Conservation (phyloP, 768 basidiomycete genomes). For the Tylopilus rubrobrunneus region DNA sequence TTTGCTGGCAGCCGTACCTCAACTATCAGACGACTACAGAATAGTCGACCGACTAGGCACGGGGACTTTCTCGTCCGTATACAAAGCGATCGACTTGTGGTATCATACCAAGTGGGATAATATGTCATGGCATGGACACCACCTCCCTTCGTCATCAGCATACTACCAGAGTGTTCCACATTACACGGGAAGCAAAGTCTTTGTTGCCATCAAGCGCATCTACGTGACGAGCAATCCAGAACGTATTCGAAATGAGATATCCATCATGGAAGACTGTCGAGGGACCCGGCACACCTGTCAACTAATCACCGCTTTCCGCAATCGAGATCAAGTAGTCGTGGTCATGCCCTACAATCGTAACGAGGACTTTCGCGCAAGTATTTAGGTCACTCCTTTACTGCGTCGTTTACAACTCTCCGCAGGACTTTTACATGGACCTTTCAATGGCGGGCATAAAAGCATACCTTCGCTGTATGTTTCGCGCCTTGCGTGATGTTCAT, state of each 20-base stretch:
- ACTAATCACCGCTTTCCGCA: conserved; percentile 89
- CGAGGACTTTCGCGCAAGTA: conserved; percentile 89
- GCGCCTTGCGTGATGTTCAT: conserved; percentile 87
- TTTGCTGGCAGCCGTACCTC: conserved; percentile 61
- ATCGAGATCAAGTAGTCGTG: conserved; percentile 88
- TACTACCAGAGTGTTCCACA: conserved; percentile 53
- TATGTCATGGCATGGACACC: conserved; percentile 63
- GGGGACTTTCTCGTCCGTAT: conserved; percentile 99
- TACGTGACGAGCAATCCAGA: conserved; percentile 95
- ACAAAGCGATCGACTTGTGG: conserved; percentile 85
- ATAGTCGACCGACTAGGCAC: conserved; percentile 91
- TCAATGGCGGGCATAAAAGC: conserved; percentile 74
- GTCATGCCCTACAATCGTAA: conserved; percentile 92
- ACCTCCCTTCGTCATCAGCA: conserved; percentile 60
- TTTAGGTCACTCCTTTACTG: neutral
- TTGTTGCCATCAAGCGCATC: conserved; percentile 94
- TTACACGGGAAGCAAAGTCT: conserved; percentile 50
- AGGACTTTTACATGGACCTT: conserved; percentile 78
- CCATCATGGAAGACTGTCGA: conserved; percentile 82
- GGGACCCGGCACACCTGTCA: conserved; percentile 88
- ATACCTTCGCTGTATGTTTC: conserved; percentile 90
- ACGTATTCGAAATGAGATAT: conserved; percentile 88
- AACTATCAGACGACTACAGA: conserved; percentile 64
- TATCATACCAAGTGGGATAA: conserved; percentile 79
- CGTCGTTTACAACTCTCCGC: conserved; percentile 6